These are phyloP conservation scores for Malassezia equina DNA, from an alignment of 1,284 basidiomycete genomes.

Conservation along the genomic window DNA sequence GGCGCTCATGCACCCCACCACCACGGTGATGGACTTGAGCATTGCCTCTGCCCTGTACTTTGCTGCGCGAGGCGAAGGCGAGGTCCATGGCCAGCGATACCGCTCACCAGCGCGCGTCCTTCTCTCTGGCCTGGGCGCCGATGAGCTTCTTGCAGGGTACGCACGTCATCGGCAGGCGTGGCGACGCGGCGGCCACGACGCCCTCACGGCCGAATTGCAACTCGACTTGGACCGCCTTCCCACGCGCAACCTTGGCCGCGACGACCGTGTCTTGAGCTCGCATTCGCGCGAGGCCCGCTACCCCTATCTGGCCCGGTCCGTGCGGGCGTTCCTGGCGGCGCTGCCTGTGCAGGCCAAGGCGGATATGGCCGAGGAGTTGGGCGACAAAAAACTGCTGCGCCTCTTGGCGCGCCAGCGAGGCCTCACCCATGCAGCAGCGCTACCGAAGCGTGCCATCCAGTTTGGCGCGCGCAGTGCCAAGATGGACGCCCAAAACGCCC, in stretches of 20 bases:
- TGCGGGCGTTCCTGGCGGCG: slow-evolving; percentile 52
- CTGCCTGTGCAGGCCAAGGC: slow-evolving; percentile 71
- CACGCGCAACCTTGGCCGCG: slow-evolving; percentile 76
- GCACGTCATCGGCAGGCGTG: slow-evolving; percentile 74
- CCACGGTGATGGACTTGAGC: slow-evolving; percentile 56
- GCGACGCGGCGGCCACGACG: slow-evolving; percentile 30
- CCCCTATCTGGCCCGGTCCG: slow-evolving; percentile 30
- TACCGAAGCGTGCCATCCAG: slow-evolving; percentile 88
- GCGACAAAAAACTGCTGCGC: slow-evolving; percentile 74
- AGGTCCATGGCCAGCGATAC: slow-evolving; percentile 51
- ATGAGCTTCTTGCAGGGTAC: slow-evolving; percentile 91
- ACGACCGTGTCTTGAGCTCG: slow-evolving; percentile 79
- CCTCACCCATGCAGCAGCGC: slow-evolving; percentile 53
- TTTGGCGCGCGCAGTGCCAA: slow-evolving; percentile 83
- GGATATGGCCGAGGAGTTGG: slow-evolving; percentile 50
- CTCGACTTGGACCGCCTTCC: slow-evolving; percentile 85
- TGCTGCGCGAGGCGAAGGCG: slow-evolving; percentile 60
- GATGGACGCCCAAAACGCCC: slow-evolving; percentile 58
- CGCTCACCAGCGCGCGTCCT: slow-evolving; percentile 68
- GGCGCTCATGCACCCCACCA: slow-evolving; percentile 26
- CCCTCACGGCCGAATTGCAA: slow-evolving; percentile 74
- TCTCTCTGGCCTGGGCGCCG: slow-evolving; percentile 83
- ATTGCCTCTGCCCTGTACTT: slow-evolving; percentile 86
- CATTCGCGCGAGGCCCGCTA: slow-evolving; percentile 69
- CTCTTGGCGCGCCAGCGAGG: slow-evolving; percentile 22